Evolutionary conservation across 352 stramenopile genomes (phyloP).

Genomic region (Globisporangium echinulatum): DNA sequence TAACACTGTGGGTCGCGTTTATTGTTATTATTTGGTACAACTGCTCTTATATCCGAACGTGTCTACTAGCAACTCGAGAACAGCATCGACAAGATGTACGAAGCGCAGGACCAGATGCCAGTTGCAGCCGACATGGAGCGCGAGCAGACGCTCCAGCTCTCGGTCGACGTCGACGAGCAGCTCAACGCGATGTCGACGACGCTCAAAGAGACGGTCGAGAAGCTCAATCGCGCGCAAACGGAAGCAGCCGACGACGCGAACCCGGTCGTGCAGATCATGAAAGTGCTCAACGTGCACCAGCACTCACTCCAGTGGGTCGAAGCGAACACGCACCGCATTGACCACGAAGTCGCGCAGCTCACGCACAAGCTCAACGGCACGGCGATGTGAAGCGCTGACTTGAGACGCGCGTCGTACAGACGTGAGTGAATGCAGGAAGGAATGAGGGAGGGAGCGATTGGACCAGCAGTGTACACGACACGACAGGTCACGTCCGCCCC

Average conservation of each 20-base stretch:
- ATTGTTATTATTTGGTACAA: constrained; percentile 2
- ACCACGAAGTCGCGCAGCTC: constrained; percentile 54
- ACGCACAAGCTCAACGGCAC: constrained; percentile 66
- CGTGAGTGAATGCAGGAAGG: too few species aligned
- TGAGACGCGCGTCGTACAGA: too few species aligned
- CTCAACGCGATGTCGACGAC: constrained; percentile 84
- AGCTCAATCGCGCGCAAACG: constrained; percentile 78
- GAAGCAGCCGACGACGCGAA: constrained; percentile 68
- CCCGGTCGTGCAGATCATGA: constrained; percentile 85
- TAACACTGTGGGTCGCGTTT: not conserved
- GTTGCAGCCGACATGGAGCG: constrained; percentile 80
- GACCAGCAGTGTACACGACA: too few species aligned
- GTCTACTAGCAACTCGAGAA: constrained; percentile 72
- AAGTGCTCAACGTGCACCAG: constrained; percentile 86
- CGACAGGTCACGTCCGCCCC: too few species aligned
- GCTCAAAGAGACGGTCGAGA: constrained; percentile 83
- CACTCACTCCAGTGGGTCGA: constrained; percentile 87
- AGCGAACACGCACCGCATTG: constrained; percentile 59
- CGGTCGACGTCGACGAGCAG: constrained; percentile 82
- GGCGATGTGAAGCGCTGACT: constrained; percentile 30
- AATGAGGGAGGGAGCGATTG: too few species aligned
- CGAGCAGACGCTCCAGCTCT: constrained; percentile 82
- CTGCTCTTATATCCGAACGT: not conserved
- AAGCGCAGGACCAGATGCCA: constrained; percentile 80
- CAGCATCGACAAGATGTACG: constrained; percentile 88